phyloP scores from a whole-genome alignment of 371 early-diverging fungal species.

The Entomophthora muscae region DNA sequence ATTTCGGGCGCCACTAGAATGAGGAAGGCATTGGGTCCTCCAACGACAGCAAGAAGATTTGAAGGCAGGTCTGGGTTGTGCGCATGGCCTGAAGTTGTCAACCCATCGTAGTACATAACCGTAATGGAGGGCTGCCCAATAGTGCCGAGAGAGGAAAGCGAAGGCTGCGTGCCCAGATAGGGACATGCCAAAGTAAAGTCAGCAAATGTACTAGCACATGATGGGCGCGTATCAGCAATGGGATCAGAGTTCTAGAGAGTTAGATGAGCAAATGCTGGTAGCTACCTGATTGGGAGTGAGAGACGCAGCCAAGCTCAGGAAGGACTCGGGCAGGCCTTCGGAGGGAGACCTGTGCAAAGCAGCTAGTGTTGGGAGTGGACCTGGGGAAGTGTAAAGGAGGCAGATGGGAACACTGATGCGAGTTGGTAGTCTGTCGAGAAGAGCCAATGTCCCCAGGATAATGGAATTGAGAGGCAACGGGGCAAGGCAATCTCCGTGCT shows the following conservation, averaged over 20 bases:
- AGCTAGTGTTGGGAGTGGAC: neutral
- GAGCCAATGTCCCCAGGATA: neutral
- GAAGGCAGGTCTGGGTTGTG: neutral
- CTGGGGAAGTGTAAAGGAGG: neutral
- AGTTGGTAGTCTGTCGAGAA: neutral
- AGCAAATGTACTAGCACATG: neutral
- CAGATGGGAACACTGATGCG: neutral
- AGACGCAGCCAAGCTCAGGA: neutral
- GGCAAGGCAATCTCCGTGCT: neutral
- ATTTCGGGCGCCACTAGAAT: neutral
- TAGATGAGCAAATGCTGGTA: neutral
- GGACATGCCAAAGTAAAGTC: neutral
- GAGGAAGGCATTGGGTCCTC: neutral
- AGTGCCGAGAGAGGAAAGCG: neutral
- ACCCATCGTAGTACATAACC: neutral
- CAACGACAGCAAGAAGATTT: neutral
- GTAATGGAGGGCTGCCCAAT: neutral
- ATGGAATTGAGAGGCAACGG: neutral
- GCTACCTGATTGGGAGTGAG: neutral
- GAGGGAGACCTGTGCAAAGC: neutral
- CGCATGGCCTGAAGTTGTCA: neutral
- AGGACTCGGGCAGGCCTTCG: neutral
- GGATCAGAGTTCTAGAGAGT: neutral
- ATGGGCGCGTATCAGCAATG: neutral
- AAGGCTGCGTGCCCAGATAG: neutral